Conservation (phyloP, 1,139 yeast genomes). For the Sugiyamaella grinbergsii region DNA sequence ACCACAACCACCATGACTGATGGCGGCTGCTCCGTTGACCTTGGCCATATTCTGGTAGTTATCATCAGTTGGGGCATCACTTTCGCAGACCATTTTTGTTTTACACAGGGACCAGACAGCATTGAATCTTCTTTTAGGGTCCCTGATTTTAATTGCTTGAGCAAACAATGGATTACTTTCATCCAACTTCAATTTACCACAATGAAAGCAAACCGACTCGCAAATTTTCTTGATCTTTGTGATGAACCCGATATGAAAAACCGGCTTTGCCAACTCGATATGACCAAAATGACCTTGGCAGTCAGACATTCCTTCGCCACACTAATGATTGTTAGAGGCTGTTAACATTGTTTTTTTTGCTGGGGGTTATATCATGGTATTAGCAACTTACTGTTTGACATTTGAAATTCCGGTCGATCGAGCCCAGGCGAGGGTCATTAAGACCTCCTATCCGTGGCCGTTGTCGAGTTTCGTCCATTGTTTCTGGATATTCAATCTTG, state of each 20-base stretch:
- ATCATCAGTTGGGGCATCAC: constrained; percentile 70
- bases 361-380: not conserved
- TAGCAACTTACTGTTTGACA: constrained; percentile 70
- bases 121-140: constrained; percentile 92
- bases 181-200: constrained; percentile 90
- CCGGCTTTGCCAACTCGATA: constrained; percentile 96
- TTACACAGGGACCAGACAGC: constrained; percentile 95
- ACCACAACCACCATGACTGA: constrained; percentile 96
- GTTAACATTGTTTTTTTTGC: no score
- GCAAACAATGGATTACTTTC: constrained; percentile 81
- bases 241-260: constrained; percentile 91
- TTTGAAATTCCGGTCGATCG: constrained; percentile 93
- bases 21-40: constrained; percentile 42
- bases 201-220: constrained; percentile 97
- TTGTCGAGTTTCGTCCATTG: constrained; percentile 96
- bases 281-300: constrained; percentile 99
- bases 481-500: constrained; percentile 95
- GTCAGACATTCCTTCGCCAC: constrained; percentile 99
- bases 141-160: constrained; percentile 84
- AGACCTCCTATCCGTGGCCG: constrained; percentile 96
- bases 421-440: constrained; percentile 95
- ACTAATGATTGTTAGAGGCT: constrained; percentile 40
- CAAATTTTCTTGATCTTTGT: constrained; percentile 92
- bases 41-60: constrained; percentile 30
- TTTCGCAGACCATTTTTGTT: constrained; percentile 93